Evolutionary conservation across 768 basidiomycete species (phyloP).

Genomic region (Leccinum imitatum): DNA sequence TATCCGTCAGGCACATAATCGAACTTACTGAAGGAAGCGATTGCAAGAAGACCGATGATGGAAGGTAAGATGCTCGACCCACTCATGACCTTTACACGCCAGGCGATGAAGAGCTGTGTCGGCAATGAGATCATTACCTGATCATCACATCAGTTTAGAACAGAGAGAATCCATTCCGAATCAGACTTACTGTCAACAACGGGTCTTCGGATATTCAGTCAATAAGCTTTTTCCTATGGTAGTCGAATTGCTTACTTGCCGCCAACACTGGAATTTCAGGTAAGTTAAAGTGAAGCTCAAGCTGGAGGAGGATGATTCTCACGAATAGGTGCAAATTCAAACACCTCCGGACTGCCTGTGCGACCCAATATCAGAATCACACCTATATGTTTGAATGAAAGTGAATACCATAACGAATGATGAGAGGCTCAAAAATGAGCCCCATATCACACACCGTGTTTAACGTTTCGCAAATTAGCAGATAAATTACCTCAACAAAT

Average conservation of each 20-base stretch:
- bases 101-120: conserved; percentile 50
- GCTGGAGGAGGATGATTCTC: background rate
- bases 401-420: conserved; percentile 44
- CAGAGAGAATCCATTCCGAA: background rate
- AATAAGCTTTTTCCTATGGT: background rate
- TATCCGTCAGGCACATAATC: background rate
- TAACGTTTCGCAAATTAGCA: conserved; percentile 49
- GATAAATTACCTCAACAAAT: conserved; percentile 35
- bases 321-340: background rate
- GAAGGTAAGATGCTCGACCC: conserved; percentile 26
- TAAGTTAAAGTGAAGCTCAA: conserved; percentile 23
- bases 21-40: conserved; percentile 10
- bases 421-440: conserved; percentile 48
- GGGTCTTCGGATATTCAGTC: conserved; percentile 38
- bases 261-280: conserved; percentile 9
- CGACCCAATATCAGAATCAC: conserved; percentile 23
- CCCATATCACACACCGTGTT: conserved; percentile 45
- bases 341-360: conserved; percentile 18
- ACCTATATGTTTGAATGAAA: background rate
- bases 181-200: conserved; percentile 39
- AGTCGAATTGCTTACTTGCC: conserved; percentile 7
- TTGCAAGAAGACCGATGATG: conserved; percentile 22
- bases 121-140: conserved; percentile 45
- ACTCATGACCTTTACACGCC: conserved; percentile 40
- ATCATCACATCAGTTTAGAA: background rate